Base-by-base conservation (phyloP, 805 yeast species). In the Kodamaea sagamina region DNA sequence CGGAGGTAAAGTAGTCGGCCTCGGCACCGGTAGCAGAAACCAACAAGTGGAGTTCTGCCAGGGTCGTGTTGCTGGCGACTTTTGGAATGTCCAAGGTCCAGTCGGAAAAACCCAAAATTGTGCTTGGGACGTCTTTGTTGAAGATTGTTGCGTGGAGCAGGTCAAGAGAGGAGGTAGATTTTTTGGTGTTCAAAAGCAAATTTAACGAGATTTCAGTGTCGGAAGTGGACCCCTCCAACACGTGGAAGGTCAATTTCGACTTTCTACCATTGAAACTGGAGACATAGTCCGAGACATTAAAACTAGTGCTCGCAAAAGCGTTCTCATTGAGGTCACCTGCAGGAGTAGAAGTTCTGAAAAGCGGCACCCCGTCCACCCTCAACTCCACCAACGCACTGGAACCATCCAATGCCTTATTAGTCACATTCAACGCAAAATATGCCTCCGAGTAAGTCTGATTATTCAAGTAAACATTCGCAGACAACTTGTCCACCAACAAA, bases 311-410 rank as follows among this genome's bases (percentile, higher is more conserved):
- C 24, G 58, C 25, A 13, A 22, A 19, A 4, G 41, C 28, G 12
- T 21, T 22, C 6, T 24, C 28, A 12, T 39, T 39, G 26, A 17
- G n/a, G 16, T 24, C 38, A 21, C 28, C 38, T 21, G 27, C 25
- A n/a, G 67, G 67, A 31, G 62, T 51, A 11, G 62, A 50, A 19
- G 62, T 53, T 52, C 67, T 55, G 63, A 65, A 61, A 24, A 61
- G 43, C 16, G 67, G 60, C 32, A 27, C 43, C 7, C 50, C 59
- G 31, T 46, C 63, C 22, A 59, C 45, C 16, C 48, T 46, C 18
- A 62, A 41, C 44, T 62, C 65, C 24, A 55, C 55, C 17, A 62
- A 52, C 4, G 32, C 39, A 36, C 6, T 27, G 16, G 25, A 17
- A 15, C 27, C 11, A 47, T 46, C 51, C 36, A 13, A 54, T 51